Base-by-base conservation (phyloP, 768 basidiomycete species). In the Pleurotus pulmonarius region DNA sequence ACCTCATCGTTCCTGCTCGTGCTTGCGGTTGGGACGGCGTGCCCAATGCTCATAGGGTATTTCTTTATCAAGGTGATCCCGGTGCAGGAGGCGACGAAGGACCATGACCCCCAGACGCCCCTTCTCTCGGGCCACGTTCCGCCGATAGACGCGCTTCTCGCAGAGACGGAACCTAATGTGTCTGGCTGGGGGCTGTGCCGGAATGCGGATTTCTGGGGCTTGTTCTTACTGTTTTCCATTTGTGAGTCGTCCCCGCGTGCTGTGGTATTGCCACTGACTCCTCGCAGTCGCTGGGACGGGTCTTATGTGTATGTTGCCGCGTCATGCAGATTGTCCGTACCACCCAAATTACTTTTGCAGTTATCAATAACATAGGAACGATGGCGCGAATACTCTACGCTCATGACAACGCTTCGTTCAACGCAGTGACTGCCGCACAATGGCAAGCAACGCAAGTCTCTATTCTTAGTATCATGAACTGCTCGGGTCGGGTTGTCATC, bases 371-470 rank as follows among this genome's bases (percentile, higher is more conserved):
- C 61, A 87, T 85, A 11, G 88, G 90, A 39, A 80, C 83, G 3
- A 85, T 90, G 47, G 75, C 89, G 0, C 82, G 87, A 62, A 86
- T 88, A 0, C 73, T 89, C 24, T 87, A 84, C 60, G 80, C 84
- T 1, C 75, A 85, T 55, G 80, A 79, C 4, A 79, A 84, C 46
- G 70, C 79, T 0, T 64, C 75, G 2, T 93, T 89, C 64, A 83
- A 92, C 61, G 81, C 83, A 15, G 65, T 79, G 0, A 80, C 81
- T 59, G 85, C 90, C 0, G 77, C 86, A 0, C 78, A 81, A 52
- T 88, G 86, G 83, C 94, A 97, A 73, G 85, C 90, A 0, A 75
- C 82, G 3, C 93, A 97, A 63, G 94, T 97, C 1, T 92, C 92
- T 0, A 76, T 82, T 2, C 77, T 95, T 59, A 92, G 90, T 62